These are phyloP conservation scores for Aspergillus pseudoglaucus DNA, from an alignment of 2,329 filamentous ascomycete genomes.

Conservation along the genomic window DNA sequence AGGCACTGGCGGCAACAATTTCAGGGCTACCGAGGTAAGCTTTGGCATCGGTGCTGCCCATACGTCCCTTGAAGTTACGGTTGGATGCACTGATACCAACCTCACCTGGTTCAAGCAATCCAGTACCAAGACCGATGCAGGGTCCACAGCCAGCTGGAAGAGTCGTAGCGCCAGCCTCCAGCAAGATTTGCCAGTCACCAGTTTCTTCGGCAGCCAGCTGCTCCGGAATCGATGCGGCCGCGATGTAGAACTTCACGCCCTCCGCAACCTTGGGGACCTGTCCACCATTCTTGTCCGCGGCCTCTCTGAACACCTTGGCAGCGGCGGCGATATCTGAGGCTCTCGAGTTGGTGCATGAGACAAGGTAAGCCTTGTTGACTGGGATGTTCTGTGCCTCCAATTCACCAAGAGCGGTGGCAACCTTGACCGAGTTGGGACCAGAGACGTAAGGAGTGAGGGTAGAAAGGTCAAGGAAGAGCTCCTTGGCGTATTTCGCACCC, in stretches of 20 bases:
- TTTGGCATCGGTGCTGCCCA: constrained; percentile 73
- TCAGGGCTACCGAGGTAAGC: constrained; percentile 86
- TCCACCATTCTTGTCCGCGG: constrained; percentile 54
- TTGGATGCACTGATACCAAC: constrained; percentile 78
- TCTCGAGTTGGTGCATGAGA: constrained; percentile 84
- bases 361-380: constrained; percentile 77
- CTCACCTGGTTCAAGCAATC: constrained; percentile 77
- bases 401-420: constrained; percentile 69
- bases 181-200: constrained; percentile 77
- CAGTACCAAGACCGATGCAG: constrained; percentile 78
- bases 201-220: constrained; percentile 69
- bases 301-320: constrained; percentile 77
- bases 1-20: constrained; percentile 82
- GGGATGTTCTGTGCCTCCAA: constrained; percentile 68
- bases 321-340: constrained; percentile 75
- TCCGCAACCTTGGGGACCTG: constrained; percentile 63
- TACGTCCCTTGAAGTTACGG: constrained; percentile 85
- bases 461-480: constrained; percentile 72
- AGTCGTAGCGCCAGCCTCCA: constrained; percentile 69
- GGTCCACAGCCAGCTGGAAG: constrained; percentile 71
- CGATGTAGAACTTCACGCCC: constrained; percentile 80
- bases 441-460: constrained; percentile 78
- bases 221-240: constrained; percentile 73
- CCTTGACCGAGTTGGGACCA: constrained; percentile 86
- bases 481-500: constrained; percentile 75